A percentile compares a stretch with the other conserved stretches of the same genome.
Conservation (phyloP, 2,329 filamentous ascomycete genomes). For the Chaetomiaceae sp. region DNA sequence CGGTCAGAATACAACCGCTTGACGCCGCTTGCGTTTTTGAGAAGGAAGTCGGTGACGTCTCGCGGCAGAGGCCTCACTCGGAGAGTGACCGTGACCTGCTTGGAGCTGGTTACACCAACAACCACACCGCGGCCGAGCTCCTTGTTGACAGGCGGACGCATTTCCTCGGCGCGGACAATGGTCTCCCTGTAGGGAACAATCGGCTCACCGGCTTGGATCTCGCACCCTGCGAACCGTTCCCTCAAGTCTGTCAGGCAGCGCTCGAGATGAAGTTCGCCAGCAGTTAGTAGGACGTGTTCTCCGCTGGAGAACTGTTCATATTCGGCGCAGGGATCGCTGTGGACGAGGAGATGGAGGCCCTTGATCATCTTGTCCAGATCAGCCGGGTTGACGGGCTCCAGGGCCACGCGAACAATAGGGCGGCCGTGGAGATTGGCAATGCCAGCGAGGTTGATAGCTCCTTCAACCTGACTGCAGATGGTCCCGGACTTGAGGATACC, state of each 20-base stretch:
- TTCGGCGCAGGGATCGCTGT: conserved; percentile 91
- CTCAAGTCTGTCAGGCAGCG: conserved; percentile 88
- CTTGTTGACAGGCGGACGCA: conserved; percentile 82
- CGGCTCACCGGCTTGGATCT: conserved; percentile 87
- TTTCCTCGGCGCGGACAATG: conserved; percentile 81
- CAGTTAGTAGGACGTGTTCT: conserved; percentile 91
- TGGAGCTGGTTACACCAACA: conserved; percentile 71
- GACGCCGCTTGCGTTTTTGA: conserved; percentile 73
- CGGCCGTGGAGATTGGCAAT: conserved; percentile 70
- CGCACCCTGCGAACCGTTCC: conserved; percentile 88
- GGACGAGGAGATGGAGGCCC: conserved; percentile 79
- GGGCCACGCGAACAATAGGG: conserved; percentile 89
- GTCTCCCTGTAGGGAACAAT: conserved; percentile 96
- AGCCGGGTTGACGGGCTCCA: conserved; percentile 87
- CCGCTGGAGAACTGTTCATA: conserved; percentile 91
- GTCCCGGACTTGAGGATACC: conserved; percentile 95
- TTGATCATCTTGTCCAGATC: conserved; percentile 94
- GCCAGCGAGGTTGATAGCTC: conserved; percentile 85
- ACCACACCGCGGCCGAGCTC: conserved; percentile 81
- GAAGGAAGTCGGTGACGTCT: conserved; percentile 77
- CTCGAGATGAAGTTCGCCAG: conserved; percentile 90
- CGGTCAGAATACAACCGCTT: conserved; percentile 73
- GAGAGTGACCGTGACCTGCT: conserved; percentile 74
- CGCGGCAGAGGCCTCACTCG: conserved; percentile 73
- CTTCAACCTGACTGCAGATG: conserved; percentile 79